Evolutionary conservation across 148 eudicot genomes (phyloP), one percentile per base, ranked within the genome.

Genomic region (Amaranthus hypochondriacus): DNA sequence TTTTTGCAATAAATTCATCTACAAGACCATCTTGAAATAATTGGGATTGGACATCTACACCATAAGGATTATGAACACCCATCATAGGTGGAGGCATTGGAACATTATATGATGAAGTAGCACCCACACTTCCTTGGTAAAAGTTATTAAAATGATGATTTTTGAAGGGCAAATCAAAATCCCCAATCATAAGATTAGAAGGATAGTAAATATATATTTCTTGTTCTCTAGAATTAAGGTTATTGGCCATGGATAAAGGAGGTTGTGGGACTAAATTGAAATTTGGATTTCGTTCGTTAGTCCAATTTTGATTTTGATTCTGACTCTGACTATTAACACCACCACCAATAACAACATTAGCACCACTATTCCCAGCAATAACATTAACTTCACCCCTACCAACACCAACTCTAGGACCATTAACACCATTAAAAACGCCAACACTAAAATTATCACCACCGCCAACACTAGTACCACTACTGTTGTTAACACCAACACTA

Each of bases 171-270:
- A 76, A 73, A 42, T 1, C 15, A 43, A 76, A 61, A 11, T 76
- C 69, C 12, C 78, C 78, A 50, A 75, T 59, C 8, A 46, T 67
- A 42, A 75, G 44, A 68, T 15, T 75, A 50, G 62, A 21, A 4
- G 11, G 60, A 66, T 64, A n/a, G 18, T 51, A 8, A 5, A 57
- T 39, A 5, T 43, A 73, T 15, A 2, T 4, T 13, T 48, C 68
- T 39, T 61, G 15, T 7, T 48, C n/a, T 4, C 21, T 4, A 48
- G 28, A 4, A 58, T 68, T 51, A 4, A 49, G 58, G 8, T 7
- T 5, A 5, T 48, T 12, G 3, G 39, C 9, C 0, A 65, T 3
- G 1, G 4, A 42, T 3, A 60, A 48, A 5, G 52, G 63, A 1
- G 4, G 49, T 6, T 49, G 56, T 0, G 12, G 72, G 66, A 2